These are phyloP conservation scores for Sporothrix humicola DNA, from an alignment of 2,329 filamentous ascomycete genomes.

Conservation along the genomic window DNA sequence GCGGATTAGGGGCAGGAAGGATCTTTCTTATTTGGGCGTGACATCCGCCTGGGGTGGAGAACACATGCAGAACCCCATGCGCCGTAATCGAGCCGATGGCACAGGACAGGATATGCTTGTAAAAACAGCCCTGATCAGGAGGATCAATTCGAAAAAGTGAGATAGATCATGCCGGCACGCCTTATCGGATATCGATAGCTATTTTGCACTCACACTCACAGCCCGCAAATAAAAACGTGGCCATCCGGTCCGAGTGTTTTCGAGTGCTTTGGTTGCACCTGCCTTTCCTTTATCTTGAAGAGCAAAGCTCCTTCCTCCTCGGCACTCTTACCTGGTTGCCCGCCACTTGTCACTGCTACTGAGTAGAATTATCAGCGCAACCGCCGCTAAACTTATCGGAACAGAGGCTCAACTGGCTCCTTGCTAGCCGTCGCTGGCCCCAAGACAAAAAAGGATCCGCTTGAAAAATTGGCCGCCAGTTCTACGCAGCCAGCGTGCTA, in stretches of 20 bases:
- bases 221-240: conserved; percentile 7
- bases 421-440: not conserved
- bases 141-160: not conserved
- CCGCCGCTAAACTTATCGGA: conserved; percentile 9
- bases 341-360: not conserved
- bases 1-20: not conserved
- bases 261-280: not conserved
- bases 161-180: conserved; percentile 1
- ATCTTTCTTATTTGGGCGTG: not conserved
- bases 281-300: not conserved
- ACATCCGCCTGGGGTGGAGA: conserved; percentile 6
- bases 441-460: not conserved
- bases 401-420: not conserved
- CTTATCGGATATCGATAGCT: conserved; percentile 17
- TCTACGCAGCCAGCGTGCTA: conserved; percentile 17
- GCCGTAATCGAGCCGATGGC: conserved; percentile 20
- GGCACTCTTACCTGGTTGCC: not conserved
- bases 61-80: not conserved
- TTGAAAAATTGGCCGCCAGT: not conserved
- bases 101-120: not conserved
- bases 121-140: not conserved
- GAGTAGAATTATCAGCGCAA: not conserved
- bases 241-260: not conserved
- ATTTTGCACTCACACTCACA: not conserved
- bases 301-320: conserved; percentile 8